Conservation (phyloP, 2,329 filamentous ascomycete species). For the Daldinia sp. region DNA sequence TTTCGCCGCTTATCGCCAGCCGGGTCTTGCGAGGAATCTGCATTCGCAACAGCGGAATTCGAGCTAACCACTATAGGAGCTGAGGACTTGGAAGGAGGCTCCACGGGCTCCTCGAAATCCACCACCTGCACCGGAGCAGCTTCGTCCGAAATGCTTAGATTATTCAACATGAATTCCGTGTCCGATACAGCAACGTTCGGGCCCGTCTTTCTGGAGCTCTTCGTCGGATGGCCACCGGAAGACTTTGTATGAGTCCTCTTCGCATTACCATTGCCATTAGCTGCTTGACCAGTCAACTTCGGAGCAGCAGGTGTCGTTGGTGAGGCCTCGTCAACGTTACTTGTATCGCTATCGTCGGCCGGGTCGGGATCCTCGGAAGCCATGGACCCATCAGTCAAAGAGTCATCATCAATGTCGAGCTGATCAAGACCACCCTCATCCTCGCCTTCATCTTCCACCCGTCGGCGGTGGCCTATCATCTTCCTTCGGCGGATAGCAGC, state of each 20-base stretch:
- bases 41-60: conserved; percentile 53
- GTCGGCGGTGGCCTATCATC: conserved; percentile 71
- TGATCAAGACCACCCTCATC: conserved; percentile 67
- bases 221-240: conserved; percentile 43
- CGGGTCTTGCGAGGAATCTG: conserved; percentile 60
- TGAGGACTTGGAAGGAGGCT: conserved; percentile 51
- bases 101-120: conserved; percentile 54
- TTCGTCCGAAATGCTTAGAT: conserved; percentile 56
- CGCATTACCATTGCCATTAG: conserved; percentile 48
- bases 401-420: conserved; percentile 70
- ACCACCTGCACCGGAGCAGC: conserved; percentile 54
- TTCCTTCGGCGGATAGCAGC: conserved; percentile 67
- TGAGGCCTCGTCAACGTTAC: conserved; percentile 65
- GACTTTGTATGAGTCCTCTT: conserved; percentile 42
- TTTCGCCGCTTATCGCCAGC: conserved; percentile 76
- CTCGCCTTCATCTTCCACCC: conserved; percentile 75
- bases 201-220: conserved; percentile 47
- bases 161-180: conserved; percentile 67
- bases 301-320: conserved; percentile 53
- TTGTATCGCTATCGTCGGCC: conserved; percentile 70
- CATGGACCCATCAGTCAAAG: conserved; percentile 69
- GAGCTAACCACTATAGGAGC: conserved; percentile 66
- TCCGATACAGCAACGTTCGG: conserved; percentile 57
- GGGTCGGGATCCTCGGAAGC: conserved; percentile 68
- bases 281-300: conserved; percentile 41